Evolutionary conservation across 768 basidiomycete species (phyloP).

Genomic region (Tricholoma bakamatsutake): DNA sequence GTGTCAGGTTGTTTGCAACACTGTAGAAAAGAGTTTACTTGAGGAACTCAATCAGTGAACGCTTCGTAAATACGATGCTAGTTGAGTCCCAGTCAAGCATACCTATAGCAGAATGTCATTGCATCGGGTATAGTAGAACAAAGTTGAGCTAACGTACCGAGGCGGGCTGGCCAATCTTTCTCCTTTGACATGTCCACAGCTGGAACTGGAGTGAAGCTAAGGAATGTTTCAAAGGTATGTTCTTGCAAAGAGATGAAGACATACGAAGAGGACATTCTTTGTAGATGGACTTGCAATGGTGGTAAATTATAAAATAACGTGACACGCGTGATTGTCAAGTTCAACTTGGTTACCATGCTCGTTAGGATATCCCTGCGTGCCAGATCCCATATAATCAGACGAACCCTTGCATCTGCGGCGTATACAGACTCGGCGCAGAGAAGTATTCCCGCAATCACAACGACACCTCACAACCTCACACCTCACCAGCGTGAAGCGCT

Average conservation of each 20-base stretch:
- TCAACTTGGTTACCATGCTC: not conserved
- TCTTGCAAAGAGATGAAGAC: not conserved
- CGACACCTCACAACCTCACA: slow-evolving; percentile 53
- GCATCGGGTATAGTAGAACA: not conserved
- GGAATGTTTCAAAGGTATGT: not conserved
- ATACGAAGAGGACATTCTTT: slow-evolving; percentile 37
- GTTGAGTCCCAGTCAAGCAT: slow-evolving; percentile 80
- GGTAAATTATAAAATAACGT: not conserved
- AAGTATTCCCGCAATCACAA: slow-evolving; percentile 35
- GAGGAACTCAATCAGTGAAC: slow-evolving; percentile 69
- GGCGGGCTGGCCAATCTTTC: slow-evolving; percentile 62
- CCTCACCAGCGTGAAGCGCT: slow-evolving; percentile 42
- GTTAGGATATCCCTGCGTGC: not conserved
- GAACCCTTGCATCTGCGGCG: slow-evolving; percentile 33
- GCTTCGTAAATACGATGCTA: slow-evolving; percentile 74
- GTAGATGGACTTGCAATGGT: not conserved
- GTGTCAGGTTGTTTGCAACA: not conserved
- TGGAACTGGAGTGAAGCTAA: slow-evolving; percentile 54
- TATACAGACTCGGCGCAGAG: slow-evolving; percentile 38
- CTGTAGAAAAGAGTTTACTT: slow-evolving; percentile 39
- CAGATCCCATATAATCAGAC: not conserved
- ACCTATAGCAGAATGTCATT: slow-evolving; percentile 34
- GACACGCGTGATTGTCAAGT: not conserved
- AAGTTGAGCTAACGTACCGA: slow-evolving; percentile 39
- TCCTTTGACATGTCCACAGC: slow-evolving; percentile 59